These are phyloP conservation scores for Pestalotiopsis sp. DNA, from an alignment of 2,329 filamentous ascomycete genomes.

Conservation along the genomic window DNA sequence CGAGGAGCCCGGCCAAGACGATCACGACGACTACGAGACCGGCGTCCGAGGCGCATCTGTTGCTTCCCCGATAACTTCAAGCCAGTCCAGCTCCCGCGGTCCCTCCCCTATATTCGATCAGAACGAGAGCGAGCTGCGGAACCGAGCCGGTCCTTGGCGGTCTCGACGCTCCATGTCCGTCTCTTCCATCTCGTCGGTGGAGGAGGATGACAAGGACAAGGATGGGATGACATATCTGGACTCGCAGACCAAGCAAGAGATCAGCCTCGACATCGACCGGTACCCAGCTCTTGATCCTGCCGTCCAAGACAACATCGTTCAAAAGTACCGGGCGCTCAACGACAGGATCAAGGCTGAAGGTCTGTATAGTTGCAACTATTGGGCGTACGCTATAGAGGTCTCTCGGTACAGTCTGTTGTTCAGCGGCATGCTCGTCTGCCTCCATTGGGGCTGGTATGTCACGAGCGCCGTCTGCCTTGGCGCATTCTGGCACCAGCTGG, in stretches of 20 bases:
- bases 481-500: slow-evolving; percentile 89
- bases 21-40: slow-evolving; percentile 25
- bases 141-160: slow-evolving; percentile 27
- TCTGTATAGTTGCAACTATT: slow-evolving; percentile 84
- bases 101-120: slow-evolving; percentile 54
- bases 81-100: slow-evolving; percentile 54
- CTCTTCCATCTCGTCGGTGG: slow-evolving; percentile 60
- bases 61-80: slow-evolving; percentile 40
- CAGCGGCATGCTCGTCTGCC: slow-evolving; percentile 59
- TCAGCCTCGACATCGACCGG: slow-evolving; percentile 74
- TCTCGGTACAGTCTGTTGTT: slow-evolving; percentile 74
- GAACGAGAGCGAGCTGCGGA: slow-evolving; percentile 31
- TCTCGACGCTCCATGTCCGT: slow-evolving; percentile 49
- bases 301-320: slow-evolving; percentile 76
- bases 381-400: slow-evolving; percentile 75
- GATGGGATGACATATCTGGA: slow-evolving; percentile 68
- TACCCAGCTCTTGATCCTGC: slow-evolving; percentile 77
- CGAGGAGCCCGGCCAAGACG: neutral
- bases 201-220: slow-evolving; percentile 41
- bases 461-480: slow-evolving; percentile 77
- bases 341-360: slow-evolving; percentile 72
- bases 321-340: slow-evolving; percentile 81
- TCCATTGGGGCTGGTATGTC: slow-evolving; percentile 68
- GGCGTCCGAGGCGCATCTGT: slow-evolving; percentile 24
- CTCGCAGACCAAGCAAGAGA: slow-evolving; percentile 72